phyloP scores from a whole-genome alignment of 352 stramenopile species.

The Globisporangium parvum region DNA sequence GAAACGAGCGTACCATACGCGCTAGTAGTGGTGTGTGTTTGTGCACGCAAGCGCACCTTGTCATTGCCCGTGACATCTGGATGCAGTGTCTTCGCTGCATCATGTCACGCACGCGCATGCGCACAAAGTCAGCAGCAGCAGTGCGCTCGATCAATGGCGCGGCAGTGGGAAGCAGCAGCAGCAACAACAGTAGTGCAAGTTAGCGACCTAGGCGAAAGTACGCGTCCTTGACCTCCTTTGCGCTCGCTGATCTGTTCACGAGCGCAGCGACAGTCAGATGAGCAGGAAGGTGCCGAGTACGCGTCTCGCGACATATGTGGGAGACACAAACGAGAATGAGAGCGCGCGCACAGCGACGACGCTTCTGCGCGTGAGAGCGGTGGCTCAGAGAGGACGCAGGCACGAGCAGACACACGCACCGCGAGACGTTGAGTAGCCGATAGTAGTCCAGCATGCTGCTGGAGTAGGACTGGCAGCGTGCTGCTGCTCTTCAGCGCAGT shows the following conservation, averaged over 20 bases:
- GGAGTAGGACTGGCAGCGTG: no score
- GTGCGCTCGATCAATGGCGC: neutral
- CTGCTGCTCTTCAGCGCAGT: no score
- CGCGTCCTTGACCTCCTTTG: slow-evolving; percentile 75
- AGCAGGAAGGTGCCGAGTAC: no score
- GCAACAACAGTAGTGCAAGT: no score
- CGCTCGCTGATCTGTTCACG: slow-evolving; percentile 33
- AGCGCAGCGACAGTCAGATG: neutral
- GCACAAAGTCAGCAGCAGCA: neutral
- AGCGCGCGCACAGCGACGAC: neutral
- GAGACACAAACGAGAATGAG: no score
- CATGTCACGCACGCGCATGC: neutral
- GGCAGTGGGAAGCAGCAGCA: neutral
- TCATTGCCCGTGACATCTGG: slow-evolving; percentile 84
- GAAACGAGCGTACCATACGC: no score
- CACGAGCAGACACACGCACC: slow-evolving; percentile 22
- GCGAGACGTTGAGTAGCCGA: slow-evolving; percentile 66
- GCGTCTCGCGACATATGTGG: no score
- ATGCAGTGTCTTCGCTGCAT: slow-evolving; percentile 70
- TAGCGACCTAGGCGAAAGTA: slow-evolving; percentile 70
- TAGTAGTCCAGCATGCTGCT: slow-evolving; percentile 58
- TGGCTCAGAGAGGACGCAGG: neutral
- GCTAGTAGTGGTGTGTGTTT: neutral
- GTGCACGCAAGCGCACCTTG: slow-evolving; percentile 18
- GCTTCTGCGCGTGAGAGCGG: neutral